Percentiles rank a stretch among this genome's conserved stretches.
Evolutionary conservation across 257 asterid genomes (phyloP).

Genomic region (Penstemon eatonii): DNA sequence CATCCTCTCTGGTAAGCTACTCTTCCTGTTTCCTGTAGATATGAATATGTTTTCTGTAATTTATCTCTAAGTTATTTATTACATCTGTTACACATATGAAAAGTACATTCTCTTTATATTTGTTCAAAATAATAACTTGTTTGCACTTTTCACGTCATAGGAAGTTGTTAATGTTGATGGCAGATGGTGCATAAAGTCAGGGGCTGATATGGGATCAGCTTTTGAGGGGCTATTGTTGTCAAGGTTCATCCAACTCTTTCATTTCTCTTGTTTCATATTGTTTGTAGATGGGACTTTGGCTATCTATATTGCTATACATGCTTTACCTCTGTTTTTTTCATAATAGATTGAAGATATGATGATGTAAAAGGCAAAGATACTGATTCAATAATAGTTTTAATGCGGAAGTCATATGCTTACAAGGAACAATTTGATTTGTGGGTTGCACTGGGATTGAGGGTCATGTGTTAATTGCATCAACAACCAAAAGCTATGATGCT

Average conservation of each 20-base stretch:
- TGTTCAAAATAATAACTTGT: not conserved
- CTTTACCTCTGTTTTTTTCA: slow-evolving; percentile 4
- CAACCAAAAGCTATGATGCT: slow-evolving; percentile 2
- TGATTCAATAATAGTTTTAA: not conserved
- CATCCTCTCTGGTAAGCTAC: slow-evolving; percentile 56
- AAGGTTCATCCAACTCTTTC: slow-evolving; percentile 58
- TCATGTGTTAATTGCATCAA: not conserved
- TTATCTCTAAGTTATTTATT: slow-evolving; percentile 13
- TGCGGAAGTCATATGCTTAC: not conserved
- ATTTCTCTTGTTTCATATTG: slow-evolving; percentile 25
- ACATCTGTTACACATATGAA: slow-evolving; percentile 5
- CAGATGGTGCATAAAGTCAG: slow-evolving; percentile 88
- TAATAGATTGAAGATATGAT: not conserved
- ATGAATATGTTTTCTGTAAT: not conserved
- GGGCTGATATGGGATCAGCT: slow-evolving; percentile 40
- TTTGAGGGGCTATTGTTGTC: slow-evolving; percentile 81
- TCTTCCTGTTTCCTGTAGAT: slow-evolving; percentile 12
- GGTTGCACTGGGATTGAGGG: slow-evolving; percentile 7
- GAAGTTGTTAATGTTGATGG: slow-evolving; percentile 78
- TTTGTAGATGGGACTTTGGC: slow-evolving; percentile 7
- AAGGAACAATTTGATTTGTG: slow-evolving; percentile 13
- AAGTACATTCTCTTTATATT: slow-evolving; percentile 3
- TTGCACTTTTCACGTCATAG: slow-evolving; percentile 39
- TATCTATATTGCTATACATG: slow-evolving; percentile 9
- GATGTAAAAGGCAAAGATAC: not conserved